A percentile compares a stretch with the other conserved stretches of the same genome.
Conservation (phyloP, 2,329 filamentous ascomycete species). For the Pestalotiopsis sp. region DNA sequence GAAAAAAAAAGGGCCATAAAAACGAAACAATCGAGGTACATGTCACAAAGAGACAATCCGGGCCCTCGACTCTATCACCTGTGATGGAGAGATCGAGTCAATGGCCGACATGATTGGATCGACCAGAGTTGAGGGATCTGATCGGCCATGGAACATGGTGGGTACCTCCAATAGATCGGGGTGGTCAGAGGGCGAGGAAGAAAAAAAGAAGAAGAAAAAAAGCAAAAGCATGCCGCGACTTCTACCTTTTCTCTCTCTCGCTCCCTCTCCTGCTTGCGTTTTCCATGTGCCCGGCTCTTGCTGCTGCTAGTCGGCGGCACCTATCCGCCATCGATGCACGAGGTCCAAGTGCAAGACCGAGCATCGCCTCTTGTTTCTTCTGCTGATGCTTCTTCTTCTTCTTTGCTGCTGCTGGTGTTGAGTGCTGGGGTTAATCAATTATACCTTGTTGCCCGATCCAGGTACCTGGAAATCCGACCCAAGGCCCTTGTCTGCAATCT, state of each 20-base stretch:
- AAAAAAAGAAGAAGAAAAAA: not conserved
- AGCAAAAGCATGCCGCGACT: not conserved
- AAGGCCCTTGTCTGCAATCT: not conserved
- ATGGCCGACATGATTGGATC: not conserved
- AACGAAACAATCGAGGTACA: not conserved
- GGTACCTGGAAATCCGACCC: conserved; percentile 12
- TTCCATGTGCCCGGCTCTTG: not conserved
- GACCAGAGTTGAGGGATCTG: not conserved
- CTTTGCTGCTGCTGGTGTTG: not conserved
- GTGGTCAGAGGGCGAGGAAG: conserved; percentile 4
- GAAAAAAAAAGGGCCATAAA: not conserved
- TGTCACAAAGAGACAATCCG: not conserved
- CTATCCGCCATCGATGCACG: not conserved
- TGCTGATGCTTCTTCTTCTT: not conserved
- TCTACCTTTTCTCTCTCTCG: not conserved
- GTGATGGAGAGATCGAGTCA: conserved; percentile 5
- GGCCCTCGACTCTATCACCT: not conserved
- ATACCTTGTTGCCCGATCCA: conserved; percentile 3
- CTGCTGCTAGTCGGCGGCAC: not conserved
- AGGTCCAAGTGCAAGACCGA: not conserved
- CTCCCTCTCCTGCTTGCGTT: not conserved
- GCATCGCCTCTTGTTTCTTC: not conserved
- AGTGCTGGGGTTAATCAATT: conserved; percentile 5
- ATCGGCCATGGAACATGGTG: conserved; percentile 4
- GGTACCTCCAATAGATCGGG: not conserved